Evolutionary conservation across 371 early-diverging fungal genomes (phyloP), one percentile per base, ranked within the genome.

Genomic region (Fennellomyces sp.): DNA sequence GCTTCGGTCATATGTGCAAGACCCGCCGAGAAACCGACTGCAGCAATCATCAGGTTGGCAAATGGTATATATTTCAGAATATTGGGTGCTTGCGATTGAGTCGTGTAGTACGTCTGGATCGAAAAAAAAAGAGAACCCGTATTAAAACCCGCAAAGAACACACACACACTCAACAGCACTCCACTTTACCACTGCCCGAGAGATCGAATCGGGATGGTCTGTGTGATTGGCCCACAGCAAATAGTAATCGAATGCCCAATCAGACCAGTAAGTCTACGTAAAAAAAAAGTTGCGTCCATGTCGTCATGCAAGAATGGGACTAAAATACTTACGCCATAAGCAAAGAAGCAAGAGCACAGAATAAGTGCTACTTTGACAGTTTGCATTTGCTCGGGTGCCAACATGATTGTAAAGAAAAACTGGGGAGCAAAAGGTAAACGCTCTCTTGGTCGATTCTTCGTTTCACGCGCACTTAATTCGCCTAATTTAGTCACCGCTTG

Each of bases 261-360:
- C 77, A 47, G 80, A 70, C 80, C 80, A 80, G 31, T 64, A 69
- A 13, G 77, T 69, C 80, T 80, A 65, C 23, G 26, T 21, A 58
- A 7, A 36, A 41, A 26, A 50, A 52, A n/a, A 6, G 11, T 6
- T 38, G 13, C 3, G 38, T 38, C 2, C 17, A 12, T 38, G 6
- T 39, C 11, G 7, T 23, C 7, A 59, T 27, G 33, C 3, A 31
- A 12, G 26, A 39, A 33, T 29, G 5, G 47, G 41, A 5, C 23
- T 21, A 21, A 21, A 38, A 49, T n/a, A 71, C 68, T 50, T 73
- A 76, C 80, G 29, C 80, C 80, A 52, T 73, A 80, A 25, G 77
- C 75, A 66, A 80, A 80, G 53, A 80, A 80, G 48, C 80, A 73
- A 25, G 80, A 76, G 42, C 77, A 76, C 11, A 80, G 66, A 31